A percentile compares a stretch with the other conserved stretches of the same genome.
phyloP scores from a whole-genome alignment of 2,329 filamentous ascomycete genomes.

The Aspergillus awamori region DNA sequence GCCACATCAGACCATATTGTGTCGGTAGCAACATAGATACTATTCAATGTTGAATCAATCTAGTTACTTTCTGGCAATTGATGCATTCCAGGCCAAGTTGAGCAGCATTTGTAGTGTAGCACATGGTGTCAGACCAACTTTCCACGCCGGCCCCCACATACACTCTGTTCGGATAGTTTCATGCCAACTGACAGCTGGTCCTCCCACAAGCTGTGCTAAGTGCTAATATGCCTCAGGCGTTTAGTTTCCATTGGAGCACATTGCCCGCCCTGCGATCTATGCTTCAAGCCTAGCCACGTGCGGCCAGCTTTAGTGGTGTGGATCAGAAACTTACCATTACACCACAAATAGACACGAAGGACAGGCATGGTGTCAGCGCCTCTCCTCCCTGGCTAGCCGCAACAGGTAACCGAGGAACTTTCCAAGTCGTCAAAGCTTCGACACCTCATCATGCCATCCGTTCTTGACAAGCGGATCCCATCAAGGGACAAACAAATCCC shows the following conservation, averaged over 20 bases:
- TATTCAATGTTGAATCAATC: too few species aligned
- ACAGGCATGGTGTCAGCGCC: neutral
- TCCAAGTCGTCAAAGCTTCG: neutral
- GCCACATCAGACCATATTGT: too few species aligned
- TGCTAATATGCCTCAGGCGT: neutral
- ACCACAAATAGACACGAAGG: neutral
- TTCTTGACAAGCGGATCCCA: neutral
- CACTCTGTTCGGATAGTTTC: too few species aligned
- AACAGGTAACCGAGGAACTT: neutral
- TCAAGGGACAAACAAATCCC: neutral
- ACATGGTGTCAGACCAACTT: too few species aligned
- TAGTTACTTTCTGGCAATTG: too few species aligned
- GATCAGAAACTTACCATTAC: neutral
- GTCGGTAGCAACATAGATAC: too few species aligned
- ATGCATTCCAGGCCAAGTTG: too few species aligned
- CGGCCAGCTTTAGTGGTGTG: neutral
- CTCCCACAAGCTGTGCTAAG: neutral
- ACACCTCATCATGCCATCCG: neutral
- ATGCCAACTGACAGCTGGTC: neutral
- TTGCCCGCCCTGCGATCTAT: neutral
- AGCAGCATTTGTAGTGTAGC: too few species aligned
- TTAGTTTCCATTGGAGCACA: neutral
- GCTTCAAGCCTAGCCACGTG: neutral
- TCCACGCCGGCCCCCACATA: too few species aligned
- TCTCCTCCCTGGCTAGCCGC: neutral